These are phyloP conservation scores for Penicillium frequentans DNA, from an alignment of 2,329 filamentous ascomycete genomes.

Conservation along the genomic window DNA sequence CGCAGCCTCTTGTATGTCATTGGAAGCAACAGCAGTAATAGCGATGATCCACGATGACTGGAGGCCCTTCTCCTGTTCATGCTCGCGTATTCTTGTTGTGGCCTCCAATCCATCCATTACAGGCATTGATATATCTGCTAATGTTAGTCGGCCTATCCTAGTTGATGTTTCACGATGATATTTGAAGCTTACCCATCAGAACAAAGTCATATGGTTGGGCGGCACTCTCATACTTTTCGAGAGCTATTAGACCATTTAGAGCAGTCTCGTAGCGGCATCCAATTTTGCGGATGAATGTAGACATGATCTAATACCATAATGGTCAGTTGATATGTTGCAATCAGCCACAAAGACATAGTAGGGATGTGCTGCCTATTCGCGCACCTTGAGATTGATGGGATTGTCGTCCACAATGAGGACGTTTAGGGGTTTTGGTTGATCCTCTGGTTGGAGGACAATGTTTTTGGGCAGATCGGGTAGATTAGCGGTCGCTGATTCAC, in stretches of 20 bases:
- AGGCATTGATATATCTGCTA: constrained; percentile 45
- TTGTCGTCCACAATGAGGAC: constrained; percentile 46
- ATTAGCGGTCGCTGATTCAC: neutral
- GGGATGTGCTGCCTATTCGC: neutral
- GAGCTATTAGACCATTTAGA: constrained; percentile 39
- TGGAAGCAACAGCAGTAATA: constrained; percentile 33
- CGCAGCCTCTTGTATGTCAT: constrained; percentile 32
- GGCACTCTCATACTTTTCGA: constrained; percentile 34
- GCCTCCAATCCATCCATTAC: constrained; percentile 46
- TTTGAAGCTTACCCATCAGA: constrained; percentile 29
- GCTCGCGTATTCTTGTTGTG: constrained; percentile 41
- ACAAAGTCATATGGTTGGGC: constrained; percentile 36
- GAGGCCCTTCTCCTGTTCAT: constrained; percentile 29
- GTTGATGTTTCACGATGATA: neutral
- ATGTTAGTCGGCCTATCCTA: constrained; percentile 8
- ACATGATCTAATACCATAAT: constrained; percentile 27
- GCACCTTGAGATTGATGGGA: constrained; percentile 40
- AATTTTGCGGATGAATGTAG: constrained; percentile 41
- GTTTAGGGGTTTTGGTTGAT: constrained; percentile 9
- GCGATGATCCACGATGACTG: constrained; percentile 30
- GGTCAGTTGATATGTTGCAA: neutral
- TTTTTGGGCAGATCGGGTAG: neutral
- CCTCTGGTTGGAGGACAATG: neutral
- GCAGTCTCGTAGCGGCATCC: constrained; percentile 39
- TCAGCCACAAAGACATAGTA: neutral